Percentiles rank a stretch among this genome's conserved stretches.
These are phyloP conservation scores for Tolypocladium cylindrosporum DNA, from an alignment of 2,329 filamentous ascomycete species.

Conservation along the genomic window DNA sequence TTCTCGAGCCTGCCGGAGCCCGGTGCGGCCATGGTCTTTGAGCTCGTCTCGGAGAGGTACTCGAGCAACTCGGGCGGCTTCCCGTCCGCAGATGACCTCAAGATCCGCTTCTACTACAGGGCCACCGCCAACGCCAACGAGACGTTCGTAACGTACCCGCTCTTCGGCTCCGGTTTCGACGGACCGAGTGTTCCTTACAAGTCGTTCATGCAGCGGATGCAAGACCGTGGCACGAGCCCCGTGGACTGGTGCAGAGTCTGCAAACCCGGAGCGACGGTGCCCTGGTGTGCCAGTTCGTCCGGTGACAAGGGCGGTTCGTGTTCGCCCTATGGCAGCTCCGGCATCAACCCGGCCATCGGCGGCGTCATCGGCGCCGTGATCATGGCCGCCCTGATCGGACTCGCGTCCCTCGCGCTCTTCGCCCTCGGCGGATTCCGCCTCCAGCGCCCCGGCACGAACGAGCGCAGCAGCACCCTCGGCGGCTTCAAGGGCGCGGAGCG, in stretches of 20 bases:
- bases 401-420: slow-evolving; percentile 21
- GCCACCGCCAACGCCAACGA: slow-evolving; percentile 30
- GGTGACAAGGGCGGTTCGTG: too few relatives aligned
- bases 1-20: slow-evolving; percentile 47
- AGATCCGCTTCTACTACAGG: slow-evolving; percentile 48
- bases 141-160: slow-evolving; percentile 23
- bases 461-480: slow-evolving; percentile 13
- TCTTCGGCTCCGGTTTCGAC: slow-evolving; percentile 27
- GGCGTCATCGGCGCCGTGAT: slow-evolving; percentile 36
- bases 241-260: slow-evolving; percentile 36
- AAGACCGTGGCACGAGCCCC: slow-evolving; percentile 20
- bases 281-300: slow-evolving; percentile 24
- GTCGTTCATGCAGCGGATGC: slow-evolving; percentile 28
- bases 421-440: slow-evolving; percentile 23
- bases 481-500: slow-evolving; percentile 37
- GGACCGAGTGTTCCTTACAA: slow-evolving; percentile 24
- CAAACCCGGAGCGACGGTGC: slow-evolving; percentile 12
- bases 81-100: slow-evolving; percentile 28
- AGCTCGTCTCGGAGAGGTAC: slow-evolving; percentile 35
- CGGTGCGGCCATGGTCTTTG: slow-evolving; percentile 66
- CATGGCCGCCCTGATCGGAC: slow-evolving; percentile 23
- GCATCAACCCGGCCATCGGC: slow-evolving; percentile 27
- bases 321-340: background rate
- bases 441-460: slow-evolving; percentile 7
- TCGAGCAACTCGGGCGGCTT: slow-evolving; percentile 4